Conservation (phyloP, 345 rosid species). For the Gynandropsis gynandra region DNA sequence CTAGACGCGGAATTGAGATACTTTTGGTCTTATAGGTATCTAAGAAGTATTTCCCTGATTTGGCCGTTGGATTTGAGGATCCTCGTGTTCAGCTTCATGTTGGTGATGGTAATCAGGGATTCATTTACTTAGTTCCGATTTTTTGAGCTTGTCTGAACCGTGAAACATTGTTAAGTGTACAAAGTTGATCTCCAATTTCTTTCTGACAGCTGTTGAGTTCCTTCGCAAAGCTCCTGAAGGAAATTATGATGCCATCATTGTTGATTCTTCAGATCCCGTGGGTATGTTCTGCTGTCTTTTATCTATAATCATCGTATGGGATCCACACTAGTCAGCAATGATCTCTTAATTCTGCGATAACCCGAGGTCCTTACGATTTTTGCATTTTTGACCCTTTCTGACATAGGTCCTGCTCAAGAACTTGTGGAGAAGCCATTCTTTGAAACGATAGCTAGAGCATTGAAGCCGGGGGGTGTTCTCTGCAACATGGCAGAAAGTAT, state of each 20-base stretch:
- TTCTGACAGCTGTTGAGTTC: conserved; percentile 69
- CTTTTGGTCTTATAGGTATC: conserved; percentile 44
- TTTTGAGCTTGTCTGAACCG: not conserved
- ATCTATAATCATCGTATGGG: too few relatives aligned
- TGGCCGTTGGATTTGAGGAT: conserved; percentile 85
- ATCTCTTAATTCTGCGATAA: too few relatives aligned
- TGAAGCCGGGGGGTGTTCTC: conserved; percentile 90
- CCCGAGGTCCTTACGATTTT: not conserved
- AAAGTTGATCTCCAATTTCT: conserved; percentile 21
- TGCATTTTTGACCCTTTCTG: conserved; percentile 11
- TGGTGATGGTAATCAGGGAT: conserved; percentile 75
- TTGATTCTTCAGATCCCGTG: conserved; percentile 94
- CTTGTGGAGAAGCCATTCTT: conserved; percentile 95
- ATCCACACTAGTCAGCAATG: too few relatives aligned
- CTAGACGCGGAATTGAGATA: conserved; percentile 10
- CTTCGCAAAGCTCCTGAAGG: conserved; percentile 55
- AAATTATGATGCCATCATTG: conserved; percentile 84
- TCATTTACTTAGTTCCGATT: not conserved
- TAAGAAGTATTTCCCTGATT: conserved; percentile 71
- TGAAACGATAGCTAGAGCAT: conserved; percentile 62
- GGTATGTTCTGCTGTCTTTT: conserved; percentile 44
- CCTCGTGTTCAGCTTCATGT: conserved; percentile 87
- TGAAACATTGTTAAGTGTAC: not conserved
- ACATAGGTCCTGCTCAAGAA: conserved; percentile 85
- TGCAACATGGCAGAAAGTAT: conserved; percentile 98